Base-by-base conservation (phyloP, 2,329 filamentous ascomycete genomes). In the Volutella citrinella region DNA sequence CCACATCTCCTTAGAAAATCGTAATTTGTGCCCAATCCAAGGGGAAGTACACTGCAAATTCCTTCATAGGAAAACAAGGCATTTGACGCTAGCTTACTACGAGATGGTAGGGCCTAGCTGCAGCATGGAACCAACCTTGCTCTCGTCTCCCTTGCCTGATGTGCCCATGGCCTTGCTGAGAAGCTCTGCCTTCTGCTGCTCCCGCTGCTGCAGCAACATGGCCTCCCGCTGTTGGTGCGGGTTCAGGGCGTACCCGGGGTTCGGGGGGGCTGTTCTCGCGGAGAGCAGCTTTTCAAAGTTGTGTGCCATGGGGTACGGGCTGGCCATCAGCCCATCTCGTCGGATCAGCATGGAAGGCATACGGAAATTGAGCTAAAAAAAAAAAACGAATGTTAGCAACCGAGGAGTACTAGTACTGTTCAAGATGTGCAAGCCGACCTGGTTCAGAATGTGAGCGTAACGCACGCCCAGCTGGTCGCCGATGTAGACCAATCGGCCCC, bases 341-440 rank as follows among this genome's bases (percentile, higher is more conserved):
- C 65, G 68, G 52, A 82, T 79, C 41, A 80, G 65, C 77, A 81
- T 80, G 1, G 75, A 80, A 3, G 78, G 78, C 13, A 80, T 65
- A 16, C 78, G 74, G 32, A 80, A 56, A 50, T 76, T 68, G 32
- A 79, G 64, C 76, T 79, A 19, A 34, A 22, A 15, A 14, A 22
- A 30, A 15, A 14, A 31, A 24, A 27, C 36, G 16, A 24, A 31
- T 25, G 15, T 15, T 24, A 37, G 21, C 24, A 21, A 12, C 19
- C 34, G 30, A 10, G n/a, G n/a, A 13, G 16, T 17, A 22, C 14
- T 10, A 35, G 38, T 24, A 14, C 4, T 14, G 19, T 18, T 20
- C 24, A 22, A n/a, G 22, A 21, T 18, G 15, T 22, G 15, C 29
- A 13, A 28, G 8, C 66, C 55, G 66, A 79, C 76, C 59, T 73